Conservation (phyloP, 768 basidiomycete genomes). For the Lactifluus pinguis region DNA sequence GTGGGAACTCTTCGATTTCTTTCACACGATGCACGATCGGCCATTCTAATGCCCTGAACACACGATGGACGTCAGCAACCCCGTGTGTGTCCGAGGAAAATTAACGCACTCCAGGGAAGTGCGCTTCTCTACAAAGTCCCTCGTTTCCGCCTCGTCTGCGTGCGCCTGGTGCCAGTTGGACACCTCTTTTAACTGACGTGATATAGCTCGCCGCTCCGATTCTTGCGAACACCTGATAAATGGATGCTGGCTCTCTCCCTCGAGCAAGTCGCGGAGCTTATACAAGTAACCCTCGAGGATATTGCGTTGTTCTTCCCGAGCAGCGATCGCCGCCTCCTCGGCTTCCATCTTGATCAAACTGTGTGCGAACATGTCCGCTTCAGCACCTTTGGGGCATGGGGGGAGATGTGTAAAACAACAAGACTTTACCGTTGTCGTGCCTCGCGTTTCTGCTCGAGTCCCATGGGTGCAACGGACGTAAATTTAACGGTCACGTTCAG, state of each 20-base stretch:
- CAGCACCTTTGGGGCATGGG: background rate
- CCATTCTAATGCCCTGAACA: slow-evolving; percentile 56
- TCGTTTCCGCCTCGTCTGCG: slow-evolving; percentile 75
- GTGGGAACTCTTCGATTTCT: slow-evolving; percentile 81
- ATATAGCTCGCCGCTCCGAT: slow-evolving; percentile 58
- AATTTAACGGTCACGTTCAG: slow-evolving; percentile 56
- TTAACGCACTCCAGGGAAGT: slow-evolving; percentile 71
- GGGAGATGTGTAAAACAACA: background rate
- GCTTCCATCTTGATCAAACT: slow-evolving; percentile 75
- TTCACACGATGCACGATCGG: slow-evolving; percentile 82
- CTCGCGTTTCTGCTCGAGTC: slow-evolving; percentile 62
- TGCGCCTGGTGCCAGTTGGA: slow-evolving; percentile 78
- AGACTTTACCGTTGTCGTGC: slow-evolving; percentile 61
- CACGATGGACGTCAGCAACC: background rate
- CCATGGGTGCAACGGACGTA: slow-evolving; percentile 67
- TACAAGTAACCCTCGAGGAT: slow-evolving; percentile 91
- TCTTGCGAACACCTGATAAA: slow-evolving; percentile 80
- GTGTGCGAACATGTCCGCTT: background rate
- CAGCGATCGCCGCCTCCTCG: slow-evolving; percentile 66
- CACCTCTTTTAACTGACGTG: slow-evolving; percentile 59
- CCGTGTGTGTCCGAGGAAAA: background rate
- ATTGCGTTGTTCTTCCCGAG: slow-evolving; percentile 86
- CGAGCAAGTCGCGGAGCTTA: slow-evolving; percentile 73
- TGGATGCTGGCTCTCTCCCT: slow-evolving; percentile 56
- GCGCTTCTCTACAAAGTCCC: slow-evolving; percentile 65